Percentiles rank a stretch among this genome's conserved stretches.
Conservation (phyloP, 768 basidiomycete genomes). For the Wakefieldia striispora region DNA sequence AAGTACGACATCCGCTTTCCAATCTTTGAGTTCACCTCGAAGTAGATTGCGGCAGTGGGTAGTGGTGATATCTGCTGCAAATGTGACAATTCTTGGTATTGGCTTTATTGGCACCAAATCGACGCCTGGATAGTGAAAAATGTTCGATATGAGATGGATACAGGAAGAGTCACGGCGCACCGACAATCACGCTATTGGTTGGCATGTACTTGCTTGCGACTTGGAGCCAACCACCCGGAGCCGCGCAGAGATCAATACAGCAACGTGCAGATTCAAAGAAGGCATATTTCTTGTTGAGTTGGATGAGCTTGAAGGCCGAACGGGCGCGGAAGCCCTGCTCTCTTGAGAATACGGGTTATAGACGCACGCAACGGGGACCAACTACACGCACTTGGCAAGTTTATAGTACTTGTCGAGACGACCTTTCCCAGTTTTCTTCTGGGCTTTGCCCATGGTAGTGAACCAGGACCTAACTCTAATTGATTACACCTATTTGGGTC, state of each 20-base stretch:
- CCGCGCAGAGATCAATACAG: slow-evolving; percentile 97
- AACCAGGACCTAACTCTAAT: background rate
- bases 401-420: slow-evolving; percentile 98
- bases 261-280: slow-evolving; percentile 89
- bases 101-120: slow-evolving; percentile 96
- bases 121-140: slow-evolving; percentile 57
- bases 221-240: slow-evolving; percentile 98
- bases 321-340: slow-evolving; percentile 99
- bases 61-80: slow-evolving; percentile 93
- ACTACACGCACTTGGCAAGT: slow-evolving; percentile 69
- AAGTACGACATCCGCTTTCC: slow-evolving; percentile 98
- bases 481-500: slow-evolving; percentile 19
- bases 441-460: slow-evolving; percentile 62
- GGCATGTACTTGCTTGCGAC: slow-evolving; percentile 99
- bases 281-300: slow-evolving; percentile 96
- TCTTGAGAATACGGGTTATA: slow-evolving; percentile 41
- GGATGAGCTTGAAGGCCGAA: slow-evolving; percentile 98
- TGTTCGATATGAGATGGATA: slow-evolving; percentile 8
- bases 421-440: slow-evolving; percentile 96
- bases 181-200: slow-evolving; percentile 85
- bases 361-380: slow-evolving; percentile 1
- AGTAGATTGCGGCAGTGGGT: slow-evolving; percentile 84
- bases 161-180: slow-evolving; percentile 40
- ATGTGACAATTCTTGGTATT: slow-evolving; percentile 89
- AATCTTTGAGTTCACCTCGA: slow-evolving; percentile 88